These are phyloP conservation scores for Friedmanniomyces simplex DNA, from an alignment of 495 filamentous ascomycete species.

Conservation along the genomic window DNA sequence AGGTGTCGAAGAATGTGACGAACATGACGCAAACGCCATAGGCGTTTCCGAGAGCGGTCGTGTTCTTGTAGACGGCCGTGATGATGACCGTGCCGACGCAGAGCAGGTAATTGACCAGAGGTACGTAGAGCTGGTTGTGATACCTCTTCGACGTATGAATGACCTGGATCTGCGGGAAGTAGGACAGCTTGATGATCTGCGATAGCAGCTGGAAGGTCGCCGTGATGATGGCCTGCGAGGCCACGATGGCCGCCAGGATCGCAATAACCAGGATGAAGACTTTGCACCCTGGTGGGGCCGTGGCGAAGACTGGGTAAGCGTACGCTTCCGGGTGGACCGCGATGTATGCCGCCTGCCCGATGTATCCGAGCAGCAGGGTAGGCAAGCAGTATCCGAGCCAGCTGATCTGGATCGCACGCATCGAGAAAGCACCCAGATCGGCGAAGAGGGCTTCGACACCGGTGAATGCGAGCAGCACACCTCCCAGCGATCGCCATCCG, in stretches of 20 bases:
- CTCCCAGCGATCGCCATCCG: slow-evolving; percentile 58
- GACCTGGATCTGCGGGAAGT: slow-evolving; percentile 61
- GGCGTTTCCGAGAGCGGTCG: slow-evolving; percentile 32
- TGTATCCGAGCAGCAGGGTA: slow-evolving; percentile 58
- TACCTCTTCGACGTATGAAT: slow-evolving; percentile 54
- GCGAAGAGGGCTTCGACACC: slow-evolving; percentile 68
- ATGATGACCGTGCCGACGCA: slow-evolving; percentile 60
- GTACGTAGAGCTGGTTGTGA: slow-evolving; percentile 61
- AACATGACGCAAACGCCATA: slow-evolving; percentile 60
- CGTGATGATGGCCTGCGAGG: slow-evolving; percentile 66
- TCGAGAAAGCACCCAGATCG: slow-evolving; percentile 57
- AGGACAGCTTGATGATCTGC: slow-evolving; percentile 62
- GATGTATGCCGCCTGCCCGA: slow-evolving; percentile 64
- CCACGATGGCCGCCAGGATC: slow-evolving; percentile 59
- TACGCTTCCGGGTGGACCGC: slow-evolving; percentile 47
- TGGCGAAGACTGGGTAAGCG: slow-evolving; percentile 59
- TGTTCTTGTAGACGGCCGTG: slow-evolving; percentile 60
- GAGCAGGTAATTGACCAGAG: slow-evolving; percentile 58
- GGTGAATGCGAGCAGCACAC: slow-evolving; percentile 58
- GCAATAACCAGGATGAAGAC: slow-evolving; percentile 55
- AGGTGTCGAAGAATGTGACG: slow-evolving; percentile 65
- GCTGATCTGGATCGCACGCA: slow-evolving; percentile 51
- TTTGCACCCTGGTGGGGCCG: slow-evolving; percentile 53
- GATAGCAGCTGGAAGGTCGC: slow-evolving; percentile 55
- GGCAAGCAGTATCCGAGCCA: slow-evolving; percentile 57